Conservation (phyloP, 179 eudicot genomes). For the Corrigiola litoralis region DNA sequence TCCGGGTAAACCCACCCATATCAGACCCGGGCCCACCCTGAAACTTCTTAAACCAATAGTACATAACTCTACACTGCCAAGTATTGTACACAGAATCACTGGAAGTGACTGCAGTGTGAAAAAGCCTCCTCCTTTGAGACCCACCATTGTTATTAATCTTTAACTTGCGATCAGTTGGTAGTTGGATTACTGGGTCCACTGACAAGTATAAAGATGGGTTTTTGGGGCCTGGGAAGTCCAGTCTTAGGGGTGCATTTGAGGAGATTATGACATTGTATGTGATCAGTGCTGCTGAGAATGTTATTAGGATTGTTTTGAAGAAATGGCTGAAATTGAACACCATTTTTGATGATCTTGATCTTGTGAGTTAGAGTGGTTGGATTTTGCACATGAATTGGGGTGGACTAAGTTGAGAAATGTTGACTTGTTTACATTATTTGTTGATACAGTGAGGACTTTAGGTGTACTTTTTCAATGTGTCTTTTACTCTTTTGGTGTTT, state of each 20-base stretch:
- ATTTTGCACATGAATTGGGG: not conserved
- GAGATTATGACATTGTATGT: conserved; percentile 87
- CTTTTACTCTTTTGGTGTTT: too few relatives aligned
- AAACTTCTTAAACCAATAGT: conserved; percentile 86
- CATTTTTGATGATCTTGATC: not conserved
- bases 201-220: conserved; percentile 20
- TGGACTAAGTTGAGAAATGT: not conserved
- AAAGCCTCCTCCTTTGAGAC: conserved; percentile 49
- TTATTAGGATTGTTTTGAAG: conserved; percentile 56
- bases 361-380: not conserved
- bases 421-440: too few relatives aligned
- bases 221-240: conserved; percentile 66
- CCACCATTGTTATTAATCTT: conserved; percentile 13
- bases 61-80: conserved; percentile 95
- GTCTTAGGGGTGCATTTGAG: conserved; percentile 67
- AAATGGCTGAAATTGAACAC: conserved; percentile 45
- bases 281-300: conserved; percentile 68
- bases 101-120: conserved; percentile 90
- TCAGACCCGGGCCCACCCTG: conserved; percentile 47
- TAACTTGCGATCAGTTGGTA: conserved; percentile 46
- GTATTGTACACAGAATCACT: conserved; percentile 81
- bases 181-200: conserved; percentile 65
- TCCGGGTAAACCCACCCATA: conserved; percentile 98
- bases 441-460: too few relatives aligned
- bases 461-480: too few relatives aligned